These are phyloP conservation scores for Candida pseudocylindracea DNA, from an alignment of 1,139 yeast species.

Conservation along the genomic window DNA sequence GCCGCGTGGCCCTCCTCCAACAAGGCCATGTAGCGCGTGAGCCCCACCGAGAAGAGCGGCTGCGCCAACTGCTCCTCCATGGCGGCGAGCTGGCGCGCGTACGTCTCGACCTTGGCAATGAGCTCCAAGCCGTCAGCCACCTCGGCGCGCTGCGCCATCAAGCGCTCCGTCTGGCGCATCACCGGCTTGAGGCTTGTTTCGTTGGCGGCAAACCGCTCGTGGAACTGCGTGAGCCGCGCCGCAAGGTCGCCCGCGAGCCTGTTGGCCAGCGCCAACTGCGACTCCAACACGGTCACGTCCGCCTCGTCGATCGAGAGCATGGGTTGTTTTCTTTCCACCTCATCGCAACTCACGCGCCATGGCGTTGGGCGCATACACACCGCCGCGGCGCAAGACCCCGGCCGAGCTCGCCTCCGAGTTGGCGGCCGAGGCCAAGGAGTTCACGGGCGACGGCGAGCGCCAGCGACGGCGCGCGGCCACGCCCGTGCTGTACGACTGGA, in stretches of 20 bases:
- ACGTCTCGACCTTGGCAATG: background rate
- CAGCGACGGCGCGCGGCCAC: too few species aligned
- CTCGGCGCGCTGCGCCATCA: background rate
- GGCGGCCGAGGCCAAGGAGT: too few species aligned
- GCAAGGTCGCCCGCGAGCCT: background rate
- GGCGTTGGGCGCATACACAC: too few species aligned
- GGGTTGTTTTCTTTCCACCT: too few species aligned
- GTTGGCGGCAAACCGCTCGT: background rate
- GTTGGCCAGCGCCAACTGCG: background rate
- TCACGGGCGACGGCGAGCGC: too few species aligned
- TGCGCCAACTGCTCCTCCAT: background rate
- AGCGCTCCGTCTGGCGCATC: background rate
- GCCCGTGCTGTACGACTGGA: too few species aligned
- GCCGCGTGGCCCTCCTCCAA: background rate
- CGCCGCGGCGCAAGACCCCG: too few species aligned
- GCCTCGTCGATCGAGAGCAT: background rate
- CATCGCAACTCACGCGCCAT: too few species aligned
- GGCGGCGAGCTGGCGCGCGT: background rate
- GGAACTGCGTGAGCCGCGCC: background rate
- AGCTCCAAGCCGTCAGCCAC: background rate
- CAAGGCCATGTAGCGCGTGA: background rate
- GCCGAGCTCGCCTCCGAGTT: too few species aligned
- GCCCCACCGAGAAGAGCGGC: background rate
- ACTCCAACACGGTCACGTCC: slow-evolving; percentile 1
- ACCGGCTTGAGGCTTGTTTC: slow-evolving; percentile 1